These are phyloP conservation scores for Hirschfeldia incana DNA, from an alignment of 345 rosid genomes.

Conservation along the genomic window DNA sequence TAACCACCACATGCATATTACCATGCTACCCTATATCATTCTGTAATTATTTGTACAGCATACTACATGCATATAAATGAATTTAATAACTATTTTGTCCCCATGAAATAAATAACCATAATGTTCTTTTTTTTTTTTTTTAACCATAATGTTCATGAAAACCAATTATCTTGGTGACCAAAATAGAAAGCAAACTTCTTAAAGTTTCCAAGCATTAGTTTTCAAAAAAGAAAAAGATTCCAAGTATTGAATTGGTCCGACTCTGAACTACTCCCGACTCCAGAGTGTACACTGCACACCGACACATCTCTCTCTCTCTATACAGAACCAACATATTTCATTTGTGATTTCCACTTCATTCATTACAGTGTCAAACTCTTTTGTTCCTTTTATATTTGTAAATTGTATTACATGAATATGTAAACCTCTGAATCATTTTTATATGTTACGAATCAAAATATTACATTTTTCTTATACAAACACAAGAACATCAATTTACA, in stretches of 20 bases:
- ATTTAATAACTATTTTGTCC: not conserved
- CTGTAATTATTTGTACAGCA: constrained; percentile 14
- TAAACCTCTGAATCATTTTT: not conserved
- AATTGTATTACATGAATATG: not conserved
- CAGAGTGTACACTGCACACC: constrained; percentile 10
- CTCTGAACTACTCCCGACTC: constrained; percentile 20
- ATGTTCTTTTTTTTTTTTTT: too few relatives aligned
- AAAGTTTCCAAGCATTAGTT: constrained; percentile 14
- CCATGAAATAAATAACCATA: not conserved
- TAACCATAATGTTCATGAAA: not conserved
- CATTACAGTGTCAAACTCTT: not conserved
- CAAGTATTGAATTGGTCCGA: constrained; percentile 35
- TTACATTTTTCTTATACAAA: not conserved
- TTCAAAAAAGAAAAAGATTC: not conserved
- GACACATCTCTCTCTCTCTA: constrained; percentile 14
- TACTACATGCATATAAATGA: not conserved
- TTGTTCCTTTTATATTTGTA: not conserved
- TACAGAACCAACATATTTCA: not conserved
- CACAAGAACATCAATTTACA: not conserved
- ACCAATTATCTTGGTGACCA: not conserved
- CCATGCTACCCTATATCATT: constrained; percentile 20
- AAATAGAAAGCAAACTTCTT: not conserved
- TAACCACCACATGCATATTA: constrained; percentile 40
- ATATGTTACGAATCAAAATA: not conserved
- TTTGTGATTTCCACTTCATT: not conserved